Evolutionary conservation across 352 stramenopile species (phyloP).

Genomic region (Phytophthora boehmeriae): DNA sequence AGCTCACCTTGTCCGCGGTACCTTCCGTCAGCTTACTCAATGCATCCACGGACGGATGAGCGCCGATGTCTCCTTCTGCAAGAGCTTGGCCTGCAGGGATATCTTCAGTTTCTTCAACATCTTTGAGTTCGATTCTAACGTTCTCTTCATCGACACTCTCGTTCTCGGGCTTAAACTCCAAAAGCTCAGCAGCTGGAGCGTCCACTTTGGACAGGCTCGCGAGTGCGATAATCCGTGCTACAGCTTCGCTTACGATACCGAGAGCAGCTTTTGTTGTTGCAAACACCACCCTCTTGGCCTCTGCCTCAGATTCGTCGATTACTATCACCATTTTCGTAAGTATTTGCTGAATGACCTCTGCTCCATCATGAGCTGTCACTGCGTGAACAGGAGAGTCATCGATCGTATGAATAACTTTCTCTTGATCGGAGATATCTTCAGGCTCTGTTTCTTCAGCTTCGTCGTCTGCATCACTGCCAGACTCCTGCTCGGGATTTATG

Average conservation of each 20-base stretch:
- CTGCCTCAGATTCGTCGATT: slow-evolving; percentile 16
- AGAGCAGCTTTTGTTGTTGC: background rate
- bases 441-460: slow-evolving; percentile 8
- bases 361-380: slow-evolving; percentile 13
- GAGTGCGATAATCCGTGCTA: slow-evolving; percentile 1
- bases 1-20: slow-evolving; percentile 17
- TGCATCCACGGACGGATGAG: slow-evolving; percentile 11
- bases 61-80: slow-evolving; percentile 10
- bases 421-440: slow-evolving; percentile 9
- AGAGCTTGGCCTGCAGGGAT: slow-evolving; percentile 3
- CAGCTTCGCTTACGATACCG: slow-evolving; percentile 4
- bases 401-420: too few relatives aligned
- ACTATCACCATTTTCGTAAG: slow-evolving; percentile 18
- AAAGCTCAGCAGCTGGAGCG: background rate
- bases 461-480: slow-evolving; percentile 17
- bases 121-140: slow-evolving; percentile 20
- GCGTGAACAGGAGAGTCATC: background rate
- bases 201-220: slow-evolving; percentile 5
- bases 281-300: background rate
- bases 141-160: slow-evolving; percentile 14
- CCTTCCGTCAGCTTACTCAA: slow-evolving; percentile 19
- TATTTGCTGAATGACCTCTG: slow-evolving; percentile 16
- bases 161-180: slow-evolving; percentile 6
- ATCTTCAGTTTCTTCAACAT: background rate
- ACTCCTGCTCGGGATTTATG: slow-evolving; percentile 27